A percentile compares a stretch with the other conserved stretches of the same genome.
phyloP scores from a whole-genome alignment of 192 early-diverging fungal genomes.

The Coemansia umbellata region DNA sequence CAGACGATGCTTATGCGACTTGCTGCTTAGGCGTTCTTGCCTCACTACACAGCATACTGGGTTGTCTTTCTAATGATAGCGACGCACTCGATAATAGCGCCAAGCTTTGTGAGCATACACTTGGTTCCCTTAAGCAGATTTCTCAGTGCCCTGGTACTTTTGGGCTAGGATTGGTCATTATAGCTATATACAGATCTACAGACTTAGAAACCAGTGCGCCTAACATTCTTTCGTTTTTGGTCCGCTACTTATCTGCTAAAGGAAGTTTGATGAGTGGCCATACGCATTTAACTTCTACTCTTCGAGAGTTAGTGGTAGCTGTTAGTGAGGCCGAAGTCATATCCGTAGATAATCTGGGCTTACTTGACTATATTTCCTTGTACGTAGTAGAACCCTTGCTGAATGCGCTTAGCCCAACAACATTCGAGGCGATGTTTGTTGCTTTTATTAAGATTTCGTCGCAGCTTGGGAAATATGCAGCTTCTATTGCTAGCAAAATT shows the following conservation, averaged over 20 bases:
- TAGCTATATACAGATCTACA: conserved; percentile 2
- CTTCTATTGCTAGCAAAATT: conserved; percentile 3
- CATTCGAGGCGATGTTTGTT: conserved; percentile 17
- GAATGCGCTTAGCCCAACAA: conserved; percentile 1
- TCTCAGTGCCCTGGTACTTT: background rate
- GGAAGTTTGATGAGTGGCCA: background rate
- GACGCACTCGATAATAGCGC: background rate
- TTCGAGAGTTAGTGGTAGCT: conserved; percentile 11
- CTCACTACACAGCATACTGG: conserved; percentile 6
- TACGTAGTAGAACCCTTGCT: conserved; percentile 35
- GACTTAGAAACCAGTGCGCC: background rate
- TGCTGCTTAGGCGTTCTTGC: conserved; percentile 7
- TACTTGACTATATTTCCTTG: conserved; percentile 2
- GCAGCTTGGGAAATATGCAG: background rate
- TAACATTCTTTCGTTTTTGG: conserved; percentile 12
- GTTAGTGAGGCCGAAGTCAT: conserved; percentile 1
- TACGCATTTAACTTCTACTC: background rate
- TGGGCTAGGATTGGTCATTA: conserved; percentile 14
- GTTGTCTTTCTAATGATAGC: background rate
- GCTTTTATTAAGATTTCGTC: conserved; percentile 8
- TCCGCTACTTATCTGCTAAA: conserved; percentile 6
- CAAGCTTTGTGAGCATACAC: background rate
- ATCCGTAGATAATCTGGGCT: background rate
- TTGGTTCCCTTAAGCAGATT: conserved; percentile 1
- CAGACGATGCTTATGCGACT: background rate